These are phyloP conservation scores for Rubus parviflorus DNA, from an alignment of 306 rosid genomes.

Conservation along the genomic window DNA sequence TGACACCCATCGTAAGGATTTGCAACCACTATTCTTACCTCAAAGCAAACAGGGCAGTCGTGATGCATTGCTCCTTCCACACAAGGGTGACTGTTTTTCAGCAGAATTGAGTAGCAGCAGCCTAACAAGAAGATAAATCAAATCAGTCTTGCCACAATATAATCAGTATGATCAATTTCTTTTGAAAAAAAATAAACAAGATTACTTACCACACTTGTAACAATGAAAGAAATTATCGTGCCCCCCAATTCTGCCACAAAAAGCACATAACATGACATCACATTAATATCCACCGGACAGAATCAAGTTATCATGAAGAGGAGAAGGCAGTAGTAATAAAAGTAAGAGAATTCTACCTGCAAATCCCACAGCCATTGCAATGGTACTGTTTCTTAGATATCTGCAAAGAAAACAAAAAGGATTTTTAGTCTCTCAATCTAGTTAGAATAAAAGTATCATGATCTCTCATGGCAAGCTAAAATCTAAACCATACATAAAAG, in stretches of 20 bases:
- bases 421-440: slow-evolving; percentile 8
- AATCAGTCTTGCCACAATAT: neutral
- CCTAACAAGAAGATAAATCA: slow-evolving; percentile 35
- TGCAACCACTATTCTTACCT: slow-evolving; percentile 43
- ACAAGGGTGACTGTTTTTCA: slow-evolving; percentile 77
- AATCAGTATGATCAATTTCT: neutral
- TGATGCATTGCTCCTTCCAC: slow-evolving; percentile 98
- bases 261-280: neutral
- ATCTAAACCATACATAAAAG: neutral
- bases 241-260: slow-evolving; percentile 69
- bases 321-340: neutral
- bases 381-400: slow-evolving; percentile 79
- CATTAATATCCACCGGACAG: neutral
- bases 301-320: neutral
- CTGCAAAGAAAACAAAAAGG: slow-evolving; percentile 34
- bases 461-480: neutral
- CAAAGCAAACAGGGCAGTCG: slow-evolving; percentile 88
- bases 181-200: neutral
- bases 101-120: slow-evolving; percentile 66
- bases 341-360: slow-evolving; percentile 53
- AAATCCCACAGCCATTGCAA: slow-evolving; percentile 84
- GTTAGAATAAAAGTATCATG: neutral
- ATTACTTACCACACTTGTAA: slow-evolving; percentile 69
- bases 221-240: slow-evolving; percentile 79
- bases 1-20: neutral